Base-by-base conservation (phyloP, 2,329 filamentous ascomycete species). In the Huntiella abstrusa region DNA sequence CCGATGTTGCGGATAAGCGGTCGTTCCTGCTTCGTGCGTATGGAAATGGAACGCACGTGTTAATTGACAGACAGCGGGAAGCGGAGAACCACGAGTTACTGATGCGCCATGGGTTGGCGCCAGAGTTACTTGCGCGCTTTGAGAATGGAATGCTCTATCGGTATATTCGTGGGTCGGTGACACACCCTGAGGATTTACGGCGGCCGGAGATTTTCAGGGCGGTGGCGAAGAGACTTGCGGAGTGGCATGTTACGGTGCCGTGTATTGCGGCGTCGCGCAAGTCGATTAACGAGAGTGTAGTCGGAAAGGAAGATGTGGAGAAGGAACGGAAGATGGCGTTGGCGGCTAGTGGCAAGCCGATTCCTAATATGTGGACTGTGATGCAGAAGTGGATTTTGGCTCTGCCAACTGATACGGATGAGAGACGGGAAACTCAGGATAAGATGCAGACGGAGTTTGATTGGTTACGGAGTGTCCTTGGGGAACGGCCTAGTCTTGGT, bases 321-420 rank as follows among this genome's bases (percentile, higher is more conserved):
- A 56, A 68, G 55, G 56, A 61, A 22, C 47, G 46, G 44, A 60
- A 61, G 41, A 67, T 71, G 49, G 63, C 67, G 51, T 62, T 62
- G 50, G 65, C 72, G 39, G 75, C 75, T 16, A 75, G 75, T 40
- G 75, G 75, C 51, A 84, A 80, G 57, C 77, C 78, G 4, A 69
- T 75, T n/a, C 83, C 86, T 13, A 95, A 92, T 59, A 66, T 93
- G 47, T 98, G 91, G 91, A 85, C 83, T 5, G 86, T 92, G 33
- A 82, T 95, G 72, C 85, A 93, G 60, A 92, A 87, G 64, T 98
- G 91, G 91, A 85, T 95, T 48, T 66, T 80, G 54, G 88, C 84
- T 35, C 68, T 98, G 52, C 87, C 91, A 10, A 75, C 70, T 45
- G 68, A 70, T 47, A 91, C 80, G 4, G 73, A 79, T 33, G 69